Evolutionary conservation across 331 rosid species (phyloP), one percentile per base, ranked within the genome.

Genomic region (Malus hybrid): DNA sequence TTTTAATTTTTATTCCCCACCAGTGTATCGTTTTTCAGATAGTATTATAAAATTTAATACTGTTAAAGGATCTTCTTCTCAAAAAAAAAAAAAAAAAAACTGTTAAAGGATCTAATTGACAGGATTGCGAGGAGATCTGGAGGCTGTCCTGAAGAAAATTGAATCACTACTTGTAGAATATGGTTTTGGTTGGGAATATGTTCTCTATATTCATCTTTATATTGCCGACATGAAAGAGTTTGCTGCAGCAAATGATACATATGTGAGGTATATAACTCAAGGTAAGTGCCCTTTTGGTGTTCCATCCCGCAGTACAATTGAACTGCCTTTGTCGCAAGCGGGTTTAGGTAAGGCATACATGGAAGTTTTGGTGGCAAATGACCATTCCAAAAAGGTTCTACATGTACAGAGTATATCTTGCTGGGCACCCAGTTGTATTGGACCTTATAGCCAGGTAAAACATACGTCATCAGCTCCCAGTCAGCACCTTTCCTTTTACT

Each of bases 401-500:
- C 99, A 94, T 79, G 96, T 94, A 65, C 99, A 94, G 66, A 92
- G 99, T 79, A 90, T 94, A 70, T 94, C 99, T 42, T 80, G 86
- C 61, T 94, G 99, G 99, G 99, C 99, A 52, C 99, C 99, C 75
- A 94, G 99, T 90, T 90, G 96, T 88, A 94, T 94, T 84, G 99
- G 99, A 82, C 99, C 99, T 52, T 94, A 94, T 86, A 94, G 97
- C 82, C 97, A 94, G 96, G 99, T 94, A 82, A 83, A 73, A 72
- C 76, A 63, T 34, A 42, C 16, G 2, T 44, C 52, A 44, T 44
- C 52, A 12, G 52, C 0, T 44, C 52, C 52, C 52, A 44, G 15
- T 44, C 52, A 44, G 52, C 52, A 44, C 15, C 34, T 75, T 74
- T 39, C 61, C 70, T n/a, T 63, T 44, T 44, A 44, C 52, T 44